Base-by-base conservation (phyloP, 768 basidiomycete species). In the Boletus coccyginus region DNA sequence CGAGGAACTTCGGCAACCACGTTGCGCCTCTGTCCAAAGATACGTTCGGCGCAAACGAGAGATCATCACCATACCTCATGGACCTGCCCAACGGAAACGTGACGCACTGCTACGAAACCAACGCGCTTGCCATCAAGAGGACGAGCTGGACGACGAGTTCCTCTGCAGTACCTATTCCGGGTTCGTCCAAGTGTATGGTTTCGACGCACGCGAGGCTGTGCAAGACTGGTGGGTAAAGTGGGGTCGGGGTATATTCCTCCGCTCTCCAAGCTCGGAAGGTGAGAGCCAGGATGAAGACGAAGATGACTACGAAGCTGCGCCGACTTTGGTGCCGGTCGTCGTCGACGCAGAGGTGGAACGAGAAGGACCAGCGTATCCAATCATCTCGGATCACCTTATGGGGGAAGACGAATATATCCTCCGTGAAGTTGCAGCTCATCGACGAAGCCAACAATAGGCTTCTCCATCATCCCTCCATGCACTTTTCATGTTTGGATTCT, bases 221-320 rank as follows among this genome's bases (percentile, higher is more conserved):
- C 81, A 82, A 52, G 81, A 84, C 65, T 86, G 83, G 82, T 86
- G 83, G 83, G 77, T 78, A 3, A 80, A 76, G 42, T 81, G 77
- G 79, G 81, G 81, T 2, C 58, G 45, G 7, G 56, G 56, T 17
- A 50, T 61, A 52, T 48, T 44, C 16, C 24, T 19, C 38, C 52
- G 43, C 10, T 52, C 52, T 12, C 48, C 56, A 13, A 9, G 10
- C 16, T 4, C 35, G 9, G 50, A 55, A 29, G 21, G 27, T 16
- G 24, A 49, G 11, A 42, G 36, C 1, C 46, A 47, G 3, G 50
- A 52, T 2, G 42, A 41, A 5, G 43, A 38, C 3, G 48, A 17
- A 0, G 40, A 41, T 7, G 17, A 16, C n/a, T 24, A 50, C 8
- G 38, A 29, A 0, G 33, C 38, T 10, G 16, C 1, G 7, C 35